Conservation (phyloP, 164 flowering plant species). For the Vitis labrusca region DNA sequence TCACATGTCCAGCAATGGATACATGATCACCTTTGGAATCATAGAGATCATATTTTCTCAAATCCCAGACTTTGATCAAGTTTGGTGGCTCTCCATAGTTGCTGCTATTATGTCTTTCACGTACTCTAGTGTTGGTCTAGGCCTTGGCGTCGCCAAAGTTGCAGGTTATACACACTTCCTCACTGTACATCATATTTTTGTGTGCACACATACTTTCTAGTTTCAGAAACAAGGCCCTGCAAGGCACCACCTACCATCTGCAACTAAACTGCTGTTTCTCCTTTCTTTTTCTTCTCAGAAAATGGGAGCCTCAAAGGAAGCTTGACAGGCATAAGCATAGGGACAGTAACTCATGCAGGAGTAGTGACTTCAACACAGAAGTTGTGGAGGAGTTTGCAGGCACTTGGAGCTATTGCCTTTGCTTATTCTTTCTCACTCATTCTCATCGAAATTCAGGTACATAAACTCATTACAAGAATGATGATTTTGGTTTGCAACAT, state of each 20-base stretch:
- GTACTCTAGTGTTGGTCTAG: conserved; percentile 65
- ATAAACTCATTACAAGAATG: neutral
- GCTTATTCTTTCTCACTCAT: conserved; percentile 59
- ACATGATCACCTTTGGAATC: conserved; percentile 76
- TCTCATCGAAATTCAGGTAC: conserved; percentile 66
- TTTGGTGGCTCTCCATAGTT: conserved; percentile 85
- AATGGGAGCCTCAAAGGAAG: conserved; percentile 47
- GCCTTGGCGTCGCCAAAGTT: conserved; percentile 63
- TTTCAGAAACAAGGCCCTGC: too few relatives aligned
- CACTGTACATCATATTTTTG: too few relatives aligned
- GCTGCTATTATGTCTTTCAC: conserved; percentile 88
- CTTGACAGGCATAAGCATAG: conserved; percentile 46
- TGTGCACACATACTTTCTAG: too few relatives aligned
- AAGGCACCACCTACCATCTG: neutral
- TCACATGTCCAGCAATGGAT: conserved; percentile 71
- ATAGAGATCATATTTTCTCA: conserved; percentile 68
- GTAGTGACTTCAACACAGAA: conserved; percentile 32
- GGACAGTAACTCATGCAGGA: conserved; percentile 27
- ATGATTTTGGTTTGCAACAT: neutral
- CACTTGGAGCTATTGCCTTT: conserved; percentile 66
- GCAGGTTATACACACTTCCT: conserved; percentile 32
- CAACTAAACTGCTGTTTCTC: too few relatives aligned
- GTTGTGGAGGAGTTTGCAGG: conserved; percentile 55
- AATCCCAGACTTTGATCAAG: conserved; percentile 77
- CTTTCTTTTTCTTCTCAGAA: conserved; percentile 24